phyloP scores from a whole-genome alignment of 169 alveolate genomes.

The Prorocentrum cordatum region DNA sequence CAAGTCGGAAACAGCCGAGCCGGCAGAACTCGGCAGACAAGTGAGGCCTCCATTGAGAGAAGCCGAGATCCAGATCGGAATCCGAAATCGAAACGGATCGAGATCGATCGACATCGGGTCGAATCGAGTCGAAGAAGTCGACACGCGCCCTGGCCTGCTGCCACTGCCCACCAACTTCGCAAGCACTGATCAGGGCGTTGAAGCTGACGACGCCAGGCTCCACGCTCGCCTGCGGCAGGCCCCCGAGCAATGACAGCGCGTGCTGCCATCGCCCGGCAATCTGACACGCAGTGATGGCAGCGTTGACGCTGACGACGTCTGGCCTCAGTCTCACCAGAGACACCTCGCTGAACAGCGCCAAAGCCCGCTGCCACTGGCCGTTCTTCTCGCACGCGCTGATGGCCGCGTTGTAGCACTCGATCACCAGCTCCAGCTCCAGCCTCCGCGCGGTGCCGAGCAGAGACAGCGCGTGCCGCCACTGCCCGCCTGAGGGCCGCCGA shows the following conservation, averaged over 20 bases:
- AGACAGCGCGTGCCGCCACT: slow-evolving; percentile 4
- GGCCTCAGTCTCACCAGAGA: neutral
- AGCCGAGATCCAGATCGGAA: no score
- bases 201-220: neutral
- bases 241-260: neutral
- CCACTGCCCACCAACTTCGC: neutral
- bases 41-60: no score
- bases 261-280: slow-evolving; percentile 13
- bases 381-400: neutral
- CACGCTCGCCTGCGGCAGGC: neutral
- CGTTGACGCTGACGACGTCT: neutral
- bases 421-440: neutral
- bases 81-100: no score
- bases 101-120: no score
- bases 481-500: no score
- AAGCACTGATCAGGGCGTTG: slow-evolving; percentile 6
- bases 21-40: no score
- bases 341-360: neutral
- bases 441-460: neutral
- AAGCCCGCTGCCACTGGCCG: neutral
- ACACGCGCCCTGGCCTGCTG: neutral
- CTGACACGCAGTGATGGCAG: neutral
- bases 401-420: neutral
- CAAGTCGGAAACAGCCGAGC: no score
- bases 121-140: neutral